Percentiles rank a stretch among this genome's conserved stretches.
Evolutionary conservation across 2,329 filamentous ascomycete species (phyloP).

Genomic region (Biscogniauxia mediterranea): DNA sequence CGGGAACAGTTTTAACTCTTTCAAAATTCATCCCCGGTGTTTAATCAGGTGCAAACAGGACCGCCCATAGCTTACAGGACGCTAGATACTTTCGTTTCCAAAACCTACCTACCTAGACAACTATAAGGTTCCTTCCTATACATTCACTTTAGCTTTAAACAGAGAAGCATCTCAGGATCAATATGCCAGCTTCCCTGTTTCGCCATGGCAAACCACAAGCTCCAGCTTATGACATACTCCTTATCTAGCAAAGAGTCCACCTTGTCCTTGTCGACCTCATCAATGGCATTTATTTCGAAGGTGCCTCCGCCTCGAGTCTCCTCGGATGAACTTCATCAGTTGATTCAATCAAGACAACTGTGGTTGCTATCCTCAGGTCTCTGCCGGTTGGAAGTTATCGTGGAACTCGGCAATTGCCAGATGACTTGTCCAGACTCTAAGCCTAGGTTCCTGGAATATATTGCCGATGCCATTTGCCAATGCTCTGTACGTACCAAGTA

Average conservation of each 20-base stretch:
- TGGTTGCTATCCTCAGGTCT: conserved; percentile 29
- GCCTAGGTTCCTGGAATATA: conserved; percentile 20
- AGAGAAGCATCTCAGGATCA: background rate
- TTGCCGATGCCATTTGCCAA: conserved; percentile 24
- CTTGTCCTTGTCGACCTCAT: conserved; percentile 21
- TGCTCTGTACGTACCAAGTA: conserved; percentile 22
- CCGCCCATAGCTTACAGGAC: too few relatives aligned
- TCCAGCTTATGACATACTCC: conserved; percentile 26
- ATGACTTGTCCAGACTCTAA: conserved; percentile 6
- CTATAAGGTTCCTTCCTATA: too few relatives aligned
- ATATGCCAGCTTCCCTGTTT: conserved; percentile 1
- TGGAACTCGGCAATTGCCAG: conserved; percentile 13
- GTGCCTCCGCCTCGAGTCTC: conserved; percentile 10
- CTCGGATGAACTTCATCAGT: conserved; percentile 15
- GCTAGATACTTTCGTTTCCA: too few relatives aligned
- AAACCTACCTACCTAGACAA: too few relatives aligned
- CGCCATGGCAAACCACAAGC: conserved; percentile 21
- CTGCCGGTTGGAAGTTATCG: conserved; percentile 26
- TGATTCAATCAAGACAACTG: conserved; percentile 25
- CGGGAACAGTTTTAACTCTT: too few relatives aligned
- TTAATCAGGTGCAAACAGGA: too few relatives aligned
- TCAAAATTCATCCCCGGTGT: too few relatives aligned
- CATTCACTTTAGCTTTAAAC: background rate
- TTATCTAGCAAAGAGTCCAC: conserved; percentile 17
- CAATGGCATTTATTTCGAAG: conserved; percentile 24